These are phyloP conservation scores for Suillus alpinus DNA, from an alignment of 768 basidiomycete species.

Conservation along the genomic window DNA sequence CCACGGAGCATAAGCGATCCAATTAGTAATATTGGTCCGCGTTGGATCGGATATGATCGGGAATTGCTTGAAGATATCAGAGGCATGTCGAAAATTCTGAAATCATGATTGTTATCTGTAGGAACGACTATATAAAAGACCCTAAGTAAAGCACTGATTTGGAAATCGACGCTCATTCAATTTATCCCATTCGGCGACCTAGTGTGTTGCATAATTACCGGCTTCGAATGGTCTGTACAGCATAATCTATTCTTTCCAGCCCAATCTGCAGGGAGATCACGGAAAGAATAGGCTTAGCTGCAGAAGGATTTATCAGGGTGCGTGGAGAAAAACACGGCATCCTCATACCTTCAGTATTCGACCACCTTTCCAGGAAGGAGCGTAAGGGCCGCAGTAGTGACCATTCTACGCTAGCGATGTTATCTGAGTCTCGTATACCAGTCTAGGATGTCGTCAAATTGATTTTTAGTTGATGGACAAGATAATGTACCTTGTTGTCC, in stretches of 20 bases:
- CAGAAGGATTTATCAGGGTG: background rate
- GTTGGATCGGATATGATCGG: background rate
- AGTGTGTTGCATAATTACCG: background rate
- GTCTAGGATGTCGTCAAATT: slow-evolving; percentile 36
- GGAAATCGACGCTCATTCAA: background rate
- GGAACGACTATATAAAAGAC: background rate
- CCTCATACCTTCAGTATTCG: slow-evolving; percentile 26
- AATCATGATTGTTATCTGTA: background rate
- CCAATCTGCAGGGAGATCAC: slow-evolving; percentile 47
- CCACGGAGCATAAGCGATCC: background rate
- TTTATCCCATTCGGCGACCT: background rate
- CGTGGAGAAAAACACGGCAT: background rate
- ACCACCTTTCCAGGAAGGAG: slow-evolving; percentile 34
- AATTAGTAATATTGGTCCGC: background rate
- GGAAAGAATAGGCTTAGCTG: slow-evolving; percentile 20
- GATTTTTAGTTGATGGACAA: background rate
- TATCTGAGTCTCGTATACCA: slow-evolving; percentile 45
- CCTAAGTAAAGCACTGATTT: background rate
- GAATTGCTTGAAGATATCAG: background rate
- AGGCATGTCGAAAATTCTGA: background rate
- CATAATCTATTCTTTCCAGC: slow-evolving; percentile 48
- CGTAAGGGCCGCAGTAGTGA: slow-evolving; percentile 47
- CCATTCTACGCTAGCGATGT: slow-evolving; percentile 41
- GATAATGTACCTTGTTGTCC: slow-evolving; percentile 47
- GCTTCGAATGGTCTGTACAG: slow-evolving; percentile 23